Base-by-base conservation (phyloP, 2,329 filamentous ascomycete species). In the Phoma sp. region DNA sequence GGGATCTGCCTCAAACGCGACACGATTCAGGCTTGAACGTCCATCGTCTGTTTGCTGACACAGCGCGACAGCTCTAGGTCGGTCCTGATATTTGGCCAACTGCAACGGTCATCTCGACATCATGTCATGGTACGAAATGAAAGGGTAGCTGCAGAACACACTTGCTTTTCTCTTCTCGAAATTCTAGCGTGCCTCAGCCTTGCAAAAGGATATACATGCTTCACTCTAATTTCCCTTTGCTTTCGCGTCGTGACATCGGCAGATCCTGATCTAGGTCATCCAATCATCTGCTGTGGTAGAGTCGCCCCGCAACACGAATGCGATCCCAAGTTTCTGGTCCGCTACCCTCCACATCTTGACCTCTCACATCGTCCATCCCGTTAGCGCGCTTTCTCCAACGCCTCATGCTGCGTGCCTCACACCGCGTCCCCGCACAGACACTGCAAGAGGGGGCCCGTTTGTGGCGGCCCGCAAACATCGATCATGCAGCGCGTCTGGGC, bases 161-260 rank as follows among this genome's bases (percentile, higher is more conserved):
- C 21, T 59, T 52, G 30, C 47, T 56, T 54, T 49, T 58, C 7
- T 18, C 51, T 64, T 64, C 59, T 45, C 58, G 51, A 60, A 57
- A 39, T 62, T 62, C 59, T 64, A 62, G 57, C 55, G 55, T 51
- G 55, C 55, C 34, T 60, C 58, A 49, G 51, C 46, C 45, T 40
- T 45, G 21, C 39, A 48, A 54, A 54, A 54, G 39, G 23, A 54
- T 29, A 1, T 40, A 39, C 23, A 36, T 49, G 51, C 49, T 49
- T 56, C 52, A 56, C 36, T 29, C 30, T 42, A 50, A 56, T 42
- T 45, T 50, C 46, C 45, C 50, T 56, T 42, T 50, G 46, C 46
- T 42, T 46, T 9, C 18, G 10, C 21, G 15, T 36, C 34, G 40
- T 47, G 30, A 32, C 23, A 42, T 48, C 43, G 51, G 45, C 28